Evolutionary conservation across 352 stramenopile species (phyloP), one percentile per base, ranked within the genome.

Genomic region (Thalassiosira ordinaria): DNA sequence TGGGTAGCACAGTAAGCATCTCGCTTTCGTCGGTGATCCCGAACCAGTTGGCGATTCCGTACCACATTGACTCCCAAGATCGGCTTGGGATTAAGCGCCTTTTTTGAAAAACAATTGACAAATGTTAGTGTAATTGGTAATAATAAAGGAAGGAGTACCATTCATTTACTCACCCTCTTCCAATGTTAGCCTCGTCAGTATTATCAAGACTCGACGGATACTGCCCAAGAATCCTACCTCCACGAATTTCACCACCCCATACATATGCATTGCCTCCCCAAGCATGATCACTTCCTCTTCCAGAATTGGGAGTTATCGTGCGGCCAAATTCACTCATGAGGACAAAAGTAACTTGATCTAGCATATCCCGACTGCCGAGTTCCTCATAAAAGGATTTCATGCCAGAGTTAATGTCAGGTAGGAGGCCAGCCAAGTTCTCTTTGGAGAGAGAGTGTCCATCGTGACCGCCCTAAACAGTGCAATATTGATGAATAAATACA

Each of bases 301-400:
- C 39, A 29, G 29, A 46, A 31, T 77, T 77, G 13, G 55, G 56
- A 20, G 67, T 61, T 9, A 69, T 68, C 2, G 56, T 77, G 47
- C 84, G 37, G 5, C 75, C 86, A 64, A 91, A 91, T 39, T 91
- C 86, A 41, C 33, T 74, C 2, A 77, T 72, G 2, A 77, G 11
- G 11, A 89, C 80, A 44, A 90, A 47, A 13, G 72, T 83, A 2
- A 89, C 66, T 47, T 87, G 20, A 47, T 90, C 57, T 24, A 68
- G 69, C 26, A 79, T 26, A 39, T 70, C 53, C 55, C 83, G 70
- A 52, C 53, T 31, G 22, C 35, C 76, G 71, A 91, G 81, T 77
- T 90, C 80, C 44, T 83, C 52, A 26, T 72, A 65, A 33, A 91
- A 91, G 35, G 63, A 47, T 11, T 7, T 53, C 1, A 91, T 16